Evolutionary conservation across 805 yeast species (phyloP).

Genomic region (Diddensiella caesifluorescens): DNA sequence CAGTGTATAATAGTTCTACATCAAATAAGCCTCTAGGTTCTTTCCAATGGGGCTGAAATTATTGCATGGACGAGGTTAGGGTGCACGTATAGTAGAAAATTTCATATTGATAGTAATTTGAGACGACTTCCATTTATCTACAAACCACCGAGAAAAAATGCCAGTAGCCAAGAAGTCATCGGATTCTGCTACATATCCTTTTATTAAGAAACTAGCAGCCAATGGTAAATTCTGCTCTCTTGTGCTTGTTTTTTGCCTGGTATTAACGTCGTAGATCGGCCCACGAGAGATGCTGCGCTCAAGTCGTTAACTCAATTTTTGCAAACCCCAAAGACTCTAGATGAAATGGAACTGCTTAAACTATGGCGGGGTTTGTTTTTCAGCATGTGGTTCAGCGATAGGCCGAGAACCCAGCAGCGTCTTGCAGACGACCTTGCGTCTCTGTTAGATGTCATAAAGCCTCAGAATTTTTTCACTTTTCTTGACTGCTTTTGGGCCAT

Average conservation of each 20-base stretch:
- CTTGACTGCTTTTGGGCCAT: conserved; percentile 76
- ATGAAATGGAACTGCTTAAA: conserved; percentile 60
- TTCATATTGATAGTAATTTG: no score
- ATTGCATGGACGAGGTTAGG: no score
- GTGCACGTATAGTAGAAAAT: no score
- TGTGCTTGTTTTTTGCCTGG: not conserved
- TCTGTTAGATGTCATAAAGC: conserved; percentile 35
- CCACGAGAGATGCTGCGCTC: conserved; percentile 68
- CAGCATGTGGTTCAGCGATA: conserved; percentile 95
- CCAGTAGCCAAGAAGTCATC: conserved; percentile 11
- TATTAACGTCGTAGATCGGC: conserved; percentile 40
- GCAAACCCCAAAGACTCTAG: conserved; percentile 37
- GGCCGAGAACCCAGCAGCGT: conserved; percentile 86
- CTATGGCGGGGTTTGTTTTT: conserved; percentile 95
- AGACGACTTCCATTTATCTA: no score
- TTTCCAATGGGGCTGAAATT: no score
- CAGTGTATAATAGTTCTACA: no score
- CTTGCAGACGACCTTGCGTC: conserved; percentile 69
- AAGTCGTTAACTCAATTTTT: conserved; percentile 58
- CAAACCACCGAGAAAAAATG: conserved; percentile 13
- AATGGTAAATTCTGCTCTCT: conserved; percentile 38
- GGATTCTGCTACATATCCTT: conserved; percentile 32
- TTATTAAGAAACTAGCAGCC: conserved; percentile 79
- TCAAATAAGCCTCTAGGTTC: no score
- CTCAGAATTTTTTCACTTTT: conserved; percentile 45